Percentiles rank a stretch among this genome's conserved stretches.
These are phyloP conservation scores for Simmondsia chinensis DNA, from an alignment of 148 eudicot genomes.

Conservation along the genomic window DNA sequence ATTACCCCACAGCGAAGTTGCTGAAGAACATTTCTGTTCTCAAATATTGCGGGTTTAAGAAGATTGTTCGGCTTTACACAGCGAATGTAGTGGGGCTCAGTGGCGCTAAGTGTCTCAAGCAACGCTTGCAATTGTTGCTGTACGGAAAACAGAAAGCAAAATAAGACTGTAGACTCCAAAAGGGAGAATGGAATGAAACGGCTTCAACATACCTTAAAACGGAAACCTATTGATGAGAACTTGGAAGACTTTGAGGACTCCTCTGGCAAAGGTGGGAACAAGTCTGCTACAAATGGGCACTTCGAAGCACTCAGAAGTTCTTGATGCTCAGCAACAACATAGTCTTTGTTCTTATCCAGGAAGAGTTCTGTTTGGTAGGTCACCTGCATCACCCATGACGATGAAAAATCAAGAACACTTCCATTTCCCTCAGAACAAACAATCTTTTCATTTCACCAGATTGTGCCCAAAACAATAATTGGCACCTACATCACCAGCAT, in stretches of 20 bases:
- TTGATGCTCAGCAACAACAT: conserved; percentile 94
- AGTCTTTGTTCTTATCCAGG: conserved; percentile 95
- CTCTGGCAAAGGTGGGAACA: conserved; percentile 75
- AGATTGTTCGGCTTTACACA: conserved; percentile 95
- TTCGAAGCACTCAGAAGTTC: conserved; percentile 73
- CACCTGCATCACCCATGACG: conserved; percentile 46
- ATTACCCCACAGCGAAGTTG: conserved; percentile 96
- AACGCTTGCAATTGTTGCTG: conserved; percentile 95
- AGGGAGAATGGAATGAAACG: too few species aligned
- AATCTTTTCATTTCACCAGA: too few species aligned
- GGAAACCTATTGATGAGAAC: conserved; percentile 86
- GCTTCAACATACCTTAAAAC: conserved; percentile 59
- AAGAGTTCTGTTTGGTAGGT: conserved; percentile 89
- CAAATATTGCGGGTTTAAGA: conserved; percentile 88
- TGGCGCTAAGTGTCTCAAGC: conserved; percentile 85
- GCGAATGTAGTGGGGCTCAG: conserved; percentile 93
- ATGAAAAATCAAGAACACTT: conserved; percentile 2
- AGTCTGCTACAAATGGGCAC: conserved; percentile 81
- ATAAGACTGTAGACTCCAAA: too few species aligned
- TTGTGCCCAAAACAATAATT: too few species aligned
- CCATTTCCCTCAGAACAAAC: background rate
- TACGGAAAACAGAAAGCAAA: conserved; percentile 8
- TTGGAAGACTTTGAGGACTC: conserved; percentile 85
- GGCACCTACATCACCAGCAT: conserved; percentile 94
- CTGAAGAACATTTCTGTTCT: conserved; percentile 71